These are phyloP conservation scores for Prosopis cineraria DNA, from an alignment of 306 rosid species.

Conservation along the genomic window DNA sequence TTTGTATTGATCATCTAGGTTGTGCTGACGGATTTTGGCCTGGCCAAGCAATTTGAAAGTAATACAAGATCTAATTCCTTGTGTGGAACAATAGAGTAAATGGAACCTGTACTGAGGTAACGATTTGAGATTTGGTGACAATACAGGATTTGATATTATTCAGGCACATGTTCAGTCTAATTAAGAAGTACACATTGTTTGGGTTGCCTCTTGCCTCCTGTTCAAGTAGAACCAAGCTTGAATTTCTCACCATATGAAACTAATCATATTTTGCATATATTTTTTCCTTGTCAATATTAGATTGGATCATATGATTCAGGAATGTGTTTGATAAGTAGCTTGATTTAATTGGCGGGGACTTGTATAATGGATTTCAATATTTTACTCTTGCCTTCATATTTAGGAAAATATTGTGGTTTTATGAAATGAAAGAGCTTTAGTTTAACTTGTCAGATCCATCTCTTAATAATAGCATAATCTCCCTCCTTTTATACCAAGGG, in stretches of 20 bases:
- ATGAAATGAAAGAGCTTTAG: neutral
- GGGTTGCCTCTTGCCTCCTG: too few species aligned
- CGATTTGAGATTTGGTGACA: too few species aligned
- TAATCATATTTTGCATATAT: constrained; percentile 16
- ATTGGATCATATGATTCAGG: constrained; percentile 16
- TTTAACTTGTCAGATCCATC: constrained; percentile 6
- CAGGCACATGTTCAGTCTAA: too few species aligned
- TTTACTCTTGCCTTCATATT: constrained; percentile 4
- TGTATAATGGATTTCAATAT: constrained; percentile 30
- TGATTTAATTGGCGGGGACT: constrained; percentile 25
- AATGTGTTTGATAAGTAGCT: constrained; percentile 24
- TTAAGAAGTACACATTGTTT: too few species aligned
- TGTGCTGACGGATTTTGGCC: constrained; percentile 96
- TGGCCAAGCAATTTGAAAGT: constrained; percentile 83
- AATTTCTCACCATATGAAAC: constrained; percentile 21
- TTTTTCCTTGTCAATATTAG: constrained; percentile 3
- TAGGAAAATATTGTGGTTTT: neutral
- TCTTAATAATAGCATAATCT: too few species aligned
- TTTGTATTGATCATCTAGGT: constrained; percentile 50
- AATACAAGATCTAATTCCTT: constrained; percentile 85
- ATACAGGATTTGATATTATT: too few species aligned
- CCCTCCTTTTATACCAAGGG: neutral
- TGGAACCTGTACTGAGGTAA: too few species aligned
- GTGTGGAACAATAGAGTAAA: constrained; percentile 93
- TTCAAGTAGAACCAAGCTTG: constrained; percentile 53